phyloP scores from a whole-genome alignment of 768 basidiomycete genomes.

The Multifurca ochricompacta region DNA sequence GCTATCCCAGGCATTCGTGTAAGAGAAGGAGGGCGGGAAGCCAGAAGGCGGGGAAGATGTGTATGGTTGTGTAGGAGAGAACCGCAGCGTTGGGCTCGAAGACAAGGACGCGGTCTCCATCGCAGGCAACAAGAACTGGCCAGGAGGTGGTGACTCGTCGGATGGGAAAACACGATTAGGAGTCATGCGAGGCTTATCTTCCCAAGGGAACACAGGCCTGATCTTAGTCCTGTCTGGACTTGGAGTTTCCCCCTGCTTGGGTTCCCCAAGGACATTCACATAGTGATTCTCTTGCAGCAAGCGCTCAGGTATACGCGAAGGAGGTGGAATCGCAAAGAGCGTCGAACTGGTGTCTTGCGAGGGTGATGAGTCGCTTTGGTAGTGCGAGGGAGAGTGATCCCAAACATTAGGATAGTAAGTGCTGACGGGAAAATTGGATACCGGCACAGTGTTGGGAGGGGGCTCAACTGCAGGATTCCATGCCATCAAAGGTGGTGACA shows the following conservation, averaged over 20 bases:
- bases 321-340: constrained; percentile 56
- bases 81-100: constrained; percentile 22
- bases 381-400: constrained; percentile 53
- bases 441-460: constrained; percentile 56
- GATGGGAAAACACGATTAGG: constrained; percentile 64
- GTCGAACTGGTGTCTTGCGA: constrained; percentile 24
- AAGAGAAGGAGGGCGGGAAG: constrained; percentile 51
- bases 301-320: constrained; percentile 56
- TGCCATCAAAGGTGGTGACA: constrained; percentile 56
- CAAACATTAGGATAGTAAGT: constrained; percentile 82
- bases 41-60: constrained; percentile 34
- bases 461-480: constrained; percentile 81
- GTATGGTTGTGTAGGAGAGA: constrained; percentile 16
- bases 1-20: constrained; percentile 79
- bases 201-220: constrained; percentile 91
- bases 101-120: constrained; percentile 11
- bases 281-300: constrained; percentile 71
- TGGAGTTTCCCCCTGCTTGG: constrained; percentile 37
- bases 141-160: constrained; percentile 22
- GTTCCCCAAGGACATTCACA: constrained; percentile 42
- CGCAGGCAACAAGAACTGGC: constrained; percentile 15
- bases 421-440: constrained; percentile 57
- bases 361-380: constrained; percentile 30
- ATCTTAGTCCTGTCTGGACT: constrained; percentile 68
- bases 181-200: constrained; percentile 57